Percentiles rank a stretch among this genome's conserved stretches.
These are phyloP conservation scores for Theobroma cacao DNA, from an alignment of 345 rosid species.

Conservation along the genomic window DNA sequence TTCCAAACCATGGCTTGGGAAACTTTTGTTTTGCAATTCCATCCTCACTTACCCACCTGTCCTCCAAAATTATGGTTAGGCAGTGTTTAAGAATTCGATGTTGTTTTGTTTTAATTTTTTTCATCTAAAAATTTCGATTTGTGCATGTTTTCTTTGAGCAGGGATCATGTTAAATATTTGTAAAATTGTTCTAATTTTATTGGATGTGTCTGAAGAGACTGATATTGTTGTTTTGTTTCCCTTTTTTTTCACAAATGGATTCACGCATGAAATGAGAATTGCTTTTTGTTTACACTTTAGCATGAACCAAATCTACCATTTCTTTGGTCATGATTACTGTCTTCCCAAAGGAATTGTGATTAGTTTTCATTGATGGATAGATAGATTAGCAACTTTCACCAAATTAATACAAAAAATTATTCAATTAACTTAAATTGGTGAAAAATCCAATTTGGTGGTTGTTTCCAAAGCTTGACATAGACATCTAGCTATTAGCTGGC, in stretches of 20 bases:
- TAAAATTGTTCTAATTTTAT: too few species aligned
- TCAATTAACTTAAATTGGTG: not conserved
- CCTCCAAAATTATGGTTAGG: not conserved
- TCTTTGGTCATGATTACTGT: not conserved
- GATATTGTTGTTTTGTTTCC: too few species aligned
- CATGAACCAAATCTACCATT: not conserved
- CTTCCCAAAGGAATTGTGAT: not conserved
- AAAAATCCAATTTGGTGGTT: not conserved
- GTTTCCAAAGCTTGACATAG: not conserved
- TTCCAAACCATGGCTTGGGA: not conserved
- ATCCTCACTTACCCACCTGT: not conserved
- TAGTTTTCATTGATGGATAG: not conserved
- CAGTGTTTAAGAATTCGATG: not conserved
- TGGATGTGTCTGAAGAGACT: too few species aligned
- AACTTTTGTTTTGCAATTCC: not conserved
- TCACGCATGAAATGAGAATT: not conserved
- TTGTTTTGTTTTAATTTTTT: not conserved
- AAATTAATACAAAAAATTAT: not conserved
- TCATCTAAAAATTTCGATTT: too few species aligned
- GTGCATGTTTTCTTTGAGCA: too few species aligned
- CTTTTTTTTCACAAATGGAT: too few species aligned
- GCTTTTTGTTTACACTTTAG: not conserved
- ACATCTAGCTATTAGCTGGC: constrained; percentile 3
- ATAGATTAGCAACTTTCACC: not conserved
- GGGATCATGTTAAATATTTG: too few species aligned